Base-by-base conservation (phyloP, 1,139 yeast genomes). In the Zygoascus hellenicus region DNA sequence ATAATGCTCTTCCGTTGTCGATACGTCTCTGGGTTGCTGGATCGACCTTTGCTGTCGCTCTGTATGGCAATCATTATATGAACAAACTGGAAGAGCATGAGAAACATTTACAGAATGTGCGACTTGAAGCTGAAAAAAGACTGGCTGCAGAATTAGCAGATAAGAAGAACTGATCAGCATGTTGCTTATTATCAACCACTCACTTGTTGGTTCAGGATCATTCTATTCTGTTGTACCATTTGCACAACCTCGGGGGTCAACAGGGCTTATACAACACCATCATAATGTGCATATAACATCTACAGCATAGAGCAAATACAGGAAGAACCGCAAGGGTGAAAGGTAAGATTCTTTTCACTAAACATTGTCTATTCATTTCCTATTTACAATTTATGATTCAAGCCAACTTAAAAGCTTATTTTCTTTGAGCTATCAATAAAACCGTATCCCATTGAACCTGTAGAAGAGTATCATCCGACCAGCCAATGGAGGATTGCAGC, bases 361-460 rank as follows among this genome's bases (percentile, higher is more conserved):
- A n/a, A n/a, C n/a, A n/a, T n/a, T n/a, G n/a, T n/a, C n/a, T n/a
- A n/a, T n/a, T n/a, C n/a, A n/a, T n/a, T n/a, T n/a, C n/a, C n/a
- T n/a, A n/a, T n/a, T n/a, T n/a, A n/a, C n/a, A n/a, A n/a, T n/a
- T n/a, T n/a, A n/a, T n/a, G n/a, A n/a, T n/a, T n/a, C n/a, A n/a
- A 22, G 26, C 26, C 26, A 22, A 22, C 26, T 22, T n/a, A n/a
- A n/a, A n/a, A 22, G 26, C 26, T 7, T 16, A 40, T 15, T 13
- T 34, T 15, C 48, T 57, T 2, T 54, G 51, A 3, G 74, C 74
- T 51, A 80, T 68, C 1, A 77, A 69, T 53, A 77, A 76, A 31
- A 78, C 76, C 0, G 86, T 78, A 7, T 77, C 77, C 81, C 83
- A 82, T 33, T 75, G 72, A 9, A 80, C 68, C n/a, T 68, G 67